Evolutionary conservation across 345 rosid genomes (phyloP).

Genomic region (Ceriops tagal): DNA sequence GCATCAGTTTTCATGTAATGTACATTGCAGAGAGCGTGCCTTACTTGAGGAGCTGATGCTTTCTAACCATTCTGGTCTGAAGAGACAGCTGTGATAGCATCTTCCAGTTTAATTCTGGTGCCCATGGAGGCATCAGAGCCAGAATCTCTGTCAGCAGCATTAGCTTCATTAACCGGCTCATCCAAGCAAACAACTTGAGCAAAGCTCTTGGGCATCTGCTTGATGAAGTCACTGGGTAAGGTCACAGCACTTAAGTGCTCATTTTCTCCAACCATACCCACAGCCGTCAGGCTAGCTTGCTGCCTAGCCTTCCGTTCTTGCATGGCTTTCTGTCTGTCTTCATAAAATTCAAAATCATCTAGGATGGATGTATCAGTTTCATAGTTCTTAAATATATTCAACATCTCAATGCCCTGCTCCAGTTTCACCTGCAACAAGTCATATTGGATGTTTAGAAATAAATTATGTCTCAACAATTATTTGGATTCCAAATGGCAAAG

Average conservation of each 20-base stretch:
- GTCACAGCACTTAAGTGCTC: constrained; percentile 45
- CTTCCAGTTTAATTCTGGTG: constrained; percentile 43
- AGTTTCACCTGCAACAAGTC: constrained; percentile 63
- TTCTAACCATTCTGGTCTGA: constrained; percentile 49
- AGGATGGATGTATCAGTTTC: constrained; percentile 70
- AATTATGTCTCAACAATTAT: not conserved
- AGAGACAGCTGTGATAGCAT: constrained; percentile 31
- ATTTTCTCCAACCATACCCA: constrained; percentile 47
- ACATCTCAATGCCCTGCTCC: constrained; percentile 77
- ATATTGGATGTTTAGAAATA: constrained; percentile 4
- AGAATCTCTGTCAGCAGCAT: constrained; percentile 24
- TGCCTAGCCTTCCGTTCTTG: constrained; percentile 74
- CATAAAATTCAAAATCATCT: constrained; percentile 85
- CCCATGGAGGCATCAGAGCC: constrained; percentile 33
- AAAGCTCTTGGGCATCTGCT: constrained; percentile 78
- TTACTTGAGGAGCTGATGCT: constrained; percentile 18
- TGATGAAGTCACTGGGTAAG: constrained; percentile 48
- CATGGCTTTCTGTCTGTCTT: constrained; percentile 76
- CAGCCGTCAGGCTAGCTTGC: constrained; percentile 51
- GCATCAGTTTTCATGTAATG: constrained; percentile 13
- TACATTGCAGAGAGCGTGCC: constrained; percentile 9
- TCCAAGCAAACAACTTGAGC: constrained; percentile 73
- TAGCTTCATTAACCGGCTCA: constrained; percentile 49
- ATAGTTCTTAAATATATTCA: constrained; percentile 65
- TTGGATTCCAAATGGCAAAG: too few relatives aligned